Evolutionary conservation across 805 yeast species (phyloP), one percentile per base, ranked within the genome.

Genomic region (Myxozyma melibiosi): DNA sequence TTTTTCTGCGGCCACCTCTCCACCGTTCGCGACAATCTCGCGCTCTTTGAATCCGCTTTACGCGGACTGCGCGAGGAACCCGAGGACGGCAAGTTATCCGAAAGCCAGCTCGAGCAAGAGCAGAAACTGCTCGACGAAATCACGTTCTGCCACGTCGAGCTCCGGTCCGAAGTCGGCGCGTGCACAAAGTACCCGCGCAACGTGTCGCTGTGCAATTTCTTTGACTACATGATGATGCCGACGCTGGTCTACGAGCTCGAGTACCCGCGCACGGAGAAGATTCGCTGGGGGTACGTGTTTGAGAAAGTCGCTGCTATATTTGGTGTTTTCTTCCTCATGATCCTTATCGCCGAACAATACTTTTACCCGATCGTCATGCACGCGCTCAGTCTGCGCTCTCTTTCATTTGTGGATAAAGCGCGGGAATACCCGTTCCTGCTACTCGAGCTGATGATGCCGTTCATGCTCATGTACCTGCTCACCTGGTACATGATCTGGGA

Each of bases 401-500:
- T 80, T 18, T 78, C 92, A 0, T 56, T 83, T 0, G 7, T 37
- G 9, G 62, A 56, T 16, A 75, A 83, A 57, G 43, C 78, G 2
- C 63, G 66, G 55, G 71, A 68, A 22, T 88, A 82, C 65, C 84
- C 89, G 9, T 72, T 82, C 53, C 74, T 88, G 9, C 66, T 88
- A 30, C 65, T 88, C 25, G 95, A 90, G 66, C 75, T 90, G 66
- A 81, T 89, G 34, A 95, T 96, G 18, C 86, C 91, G 20, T 89
- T 94, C 70, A 74, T 89, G 35, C 70, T 84, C 52, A 80, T 86
- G 71, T 92, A 90, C 70, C 66, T 94, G 51, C 74, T 94, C 55
- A 84, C 82, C 0, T 94, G 91, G 73, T 91, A 88, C 70, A 75
- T 94, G 60, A 94, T 95, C 61, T 95, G 99, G 99, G 98, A 94